phyloP scores from a whole-genome alignment of 2,329 filamentous ascomycete species.

The Phyllosticta citribraziliensis region DNA sequence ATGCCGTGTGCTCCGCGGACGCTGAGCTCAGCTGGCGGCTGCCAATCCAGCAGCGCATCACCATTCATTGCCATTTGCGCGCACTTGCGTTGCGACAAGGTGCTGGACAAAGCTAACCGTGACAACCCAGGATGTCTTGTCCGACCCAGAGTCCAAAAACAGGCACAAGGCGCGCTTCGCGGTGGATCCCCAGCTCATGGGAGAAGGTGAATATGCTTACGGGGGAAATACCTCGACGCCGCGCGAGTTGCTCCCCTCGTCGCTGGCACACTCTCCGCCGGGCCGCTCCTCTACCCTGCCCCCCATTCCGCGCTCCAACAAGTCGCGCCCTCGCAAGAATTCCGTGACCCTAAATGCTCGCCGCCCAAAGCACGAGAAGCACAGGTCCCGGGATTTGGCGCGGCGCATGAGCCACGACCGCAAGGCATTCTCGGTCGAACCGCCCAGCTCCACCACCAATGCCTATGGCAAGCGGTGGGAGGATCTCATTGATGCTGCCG shows the following conservation, averaged over 20 bases:
- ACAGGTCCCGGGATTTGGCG: slow-evolving; percentile 64
- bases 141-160: slow-evolving; percentile 29
- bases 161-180: slow-evolving; percentile 30
- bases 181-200: slow-evolving; percentile 16
- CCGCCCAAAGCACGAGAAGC: slow-evolving; percentile 70
- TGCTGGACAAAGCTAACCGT: neutral
- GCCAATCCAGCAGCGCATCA: neutral
- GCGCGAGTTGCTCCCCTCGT: slow-evolving; percentile 72
- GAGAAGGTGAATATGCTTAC: slow-evolving; percentile 5
- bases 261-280: slow-evolving; percentile 70
- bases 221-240: slow-evolving; percentile 42
- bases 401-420: slow-evolving; percentile 64
- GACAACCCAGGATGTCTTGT: slow-evolving; percentile 24
- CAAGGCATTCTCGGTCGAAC: slow-evolving; percentile 81
- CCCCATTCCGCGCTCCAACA: slow-evolving; percentile 65
- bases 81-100: neutral
- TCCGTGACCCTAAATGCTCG: slow-evolving; percentile 73
- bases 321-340: slow-evolving; percentile 69
- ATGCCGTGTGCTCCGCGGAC: slow-evolving; percentile 1
- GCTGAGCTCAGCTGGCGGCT: neutral
- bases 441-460: slow-evolving; percentile 55
- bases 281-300: slow-evolving; percentile 82
- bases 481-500: slow-evolving; percentile 88
- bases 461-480: slow-evolving; percentile 85
- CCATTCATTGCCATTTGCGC: neutral